Evolutionary conservation across 305 asterid species (phyloP).

Genomic region (Lippia alba): DNA sequence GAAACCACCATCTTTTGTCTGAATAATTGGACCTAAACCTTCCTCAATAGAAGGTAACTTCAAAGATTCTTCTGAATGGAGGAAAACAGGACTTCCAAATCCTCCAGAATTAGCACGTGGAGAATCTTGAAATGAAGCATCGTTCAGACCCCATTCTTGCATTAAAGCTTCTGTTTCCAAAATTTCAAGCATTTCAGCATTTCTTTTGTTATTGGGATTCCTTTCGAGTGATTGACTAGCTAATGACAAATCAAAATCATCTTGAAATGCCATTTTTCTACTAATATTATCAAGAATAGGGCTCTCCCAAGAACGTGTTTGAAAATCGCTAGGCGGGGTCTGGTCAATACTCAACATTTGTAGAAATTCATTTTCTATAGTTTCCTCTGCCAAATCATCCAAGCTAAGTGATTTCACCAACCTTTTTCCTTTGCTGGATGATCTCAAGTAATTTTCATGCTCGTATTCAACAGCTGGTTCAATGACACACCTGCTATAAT

Average conservation of each 20-base stretch:
- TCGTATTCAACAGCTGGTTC: slow-evolving; percentile 49
- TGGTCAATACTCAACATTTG: slow-evolving; percentile 59
- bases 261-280: slow-evolving; percentile 39
- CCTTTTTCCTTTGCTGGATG: slow-evolving; percentile 21
- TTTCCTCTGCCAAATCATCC: slow-evolving; percentile 71
- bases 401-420: slow-evolving; percentile 55
- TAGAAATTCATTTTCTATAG: slow-evolving; percentile 84
- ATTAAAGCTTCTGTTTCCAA: slow-evolving; percentile 83
- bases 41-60: slow-evolving; percentile 53
- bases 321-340: slow-evolving; percentile 25
- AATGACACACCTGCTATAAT: slow-evolving; percentile 19
- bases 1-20: slow-evolving; percentile 55
- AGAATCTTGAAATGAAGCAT: slow-evolving; percentile 64
- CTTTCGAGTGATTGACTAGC: slow-evolving; percentile 49
- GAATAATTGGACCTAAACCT: slow-evolving; percentile 61
- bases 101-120: slow-evolving; percentile 61
- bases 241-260: slow-evolving; percentile 65
- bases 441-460: slow-evolving; percentile 39
- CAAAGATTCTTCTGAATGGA: slow-evolving; percentile 60
- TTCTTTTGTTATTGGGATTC: slow-evolving; percentile 52
- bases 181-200: slow-evolving; percentile 67
- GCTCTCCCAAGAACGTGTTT: slow-evolving; percentile 40
- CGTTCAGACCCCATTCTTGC: slow-evolving; percentile 81
- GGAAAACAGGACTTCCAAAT: slow-evolving; percentile 88
- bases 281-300: slow-evolving; percentile 40